Percentiles rank a stretch among this genome's conserved stretches.
Evolutionary conservation across 2,329 filamentous ascomycete species (phyloP).

Genomic region (Neopestalotiopsis clavispora): DNA sequence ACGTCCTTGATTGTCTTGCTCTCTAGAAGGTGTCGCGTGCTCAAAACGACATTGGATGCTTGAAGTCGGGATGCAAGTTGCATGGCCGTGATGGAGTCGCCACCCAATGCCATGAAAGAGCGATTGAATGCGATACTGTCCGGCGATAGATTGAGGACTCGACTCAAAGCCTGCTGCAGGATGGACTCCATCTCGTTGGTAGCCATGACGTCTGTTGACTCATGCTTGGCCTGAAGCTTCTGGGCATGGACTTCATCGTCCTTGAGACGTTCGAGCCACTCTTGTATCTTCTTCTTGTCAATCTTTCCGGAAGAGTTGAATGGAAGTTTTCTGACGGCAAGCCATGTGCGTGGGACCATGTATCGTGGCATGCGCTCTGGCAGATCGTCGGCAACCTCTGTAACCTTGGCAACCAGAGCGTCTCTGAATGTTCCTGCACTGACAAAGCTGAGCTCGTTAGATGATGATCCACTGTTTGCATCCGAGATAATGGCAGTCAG

Average conservation of each 20-base stretch:
- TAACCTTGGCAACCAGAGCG: neutral
- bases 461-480: slow-evolving; percentile 26
- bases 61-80: slow-evolving; percentile 17
- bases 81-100: slow-evolving; percentile 22
- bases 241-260: slow-evolving; percentile 7
- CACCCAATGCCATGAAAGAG: slow-evolving; percentile 17
- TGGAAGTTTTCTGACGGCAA: slow-evolving; percentile 20
- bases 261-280: slow-evolving; percentile 21
- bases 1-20: slow-evolving; percentile 10
- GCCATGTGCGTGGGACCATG: slow-evolving; percentile 22
- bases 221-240: slow-evolving; percentile 2
- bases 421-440: slow-evolving; percentile 31
- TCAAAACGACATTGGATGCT: slow-evolving; percentile 7
- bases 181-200: slow-evolving; percentile 17
- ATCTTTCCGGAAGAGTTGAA: slow-evolving; percentile 23
- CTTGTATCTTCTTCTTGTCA: slow-evolving; percentile 19
- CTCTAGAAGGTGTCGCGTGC: neutral
- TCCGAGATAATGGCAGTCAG: slow-evolving; percentile 32
- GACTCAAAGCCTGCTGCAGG: slow-evolving; percentile 20
- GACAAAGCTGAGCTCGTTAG: slow-evolving; percentile 28
- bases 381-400: slow-evolving; percentile 16
- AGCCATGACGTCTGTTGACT: slow-evolving; percentile 8
- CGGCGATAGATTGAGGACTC: slow-evolving; percentile 18
- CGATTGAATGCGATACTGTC: slow-evolving; percentile 12
- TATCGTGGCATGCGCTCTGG: slow-evolving; percentile 20